Conservation (phyloP, 495 filamentous ascomycete species). For the Daldinia decipiens region DNA sequence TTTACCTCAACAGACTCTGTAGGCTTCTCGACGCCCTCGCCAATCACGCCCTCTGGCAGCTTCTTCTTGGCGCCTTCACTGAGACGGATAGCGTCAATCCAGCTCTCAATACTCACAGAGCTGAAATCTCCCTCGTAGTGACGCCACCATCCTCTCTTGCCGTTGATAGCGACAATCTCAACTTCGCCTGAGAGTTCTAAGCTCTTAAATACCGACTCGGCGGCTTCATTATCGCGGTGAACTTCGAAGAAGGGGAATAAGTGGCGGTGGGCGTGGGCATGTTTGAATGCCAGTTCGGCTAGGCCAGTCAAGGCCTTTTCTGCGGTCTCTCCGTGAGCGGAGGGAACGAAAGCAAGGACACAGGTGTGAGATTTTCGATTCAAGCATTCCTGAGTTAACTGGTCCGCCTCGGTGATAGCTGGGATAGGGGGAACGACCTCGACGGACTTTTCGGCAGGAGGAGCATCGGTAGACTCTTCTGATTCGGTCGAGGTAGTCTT, state of each 20-base stretch:
- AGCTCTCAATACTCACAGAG: constrained; percentile 73
- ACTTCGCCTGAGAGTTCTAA: constrained; percentile 68
- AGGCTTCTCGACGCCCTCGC: constrained; percentile 61
- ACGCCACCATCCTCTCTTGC: constrained; percentile 85
- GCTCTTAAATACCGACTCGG: constrained; percentile 63
- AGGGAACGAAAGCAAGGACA: constrained; percentile 80
- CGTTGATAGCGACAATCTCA: constrained; percentile 85
- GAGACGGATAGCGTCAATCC: constrained; percentile 88
- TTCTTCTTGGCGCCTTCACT: constrained; percentile 85
- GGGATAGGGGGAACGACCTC: constrained; percentile 66
- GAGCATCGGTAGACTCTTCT: constrained; percentile 55
- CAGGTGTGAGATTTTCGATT: constrained; percentile 82
- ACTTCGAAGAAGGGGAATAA: constrained; percentile 87
- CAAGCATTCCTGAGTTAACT: constrained; percentile 77
- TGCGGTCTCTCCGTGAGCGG: constrained; percentile 61
- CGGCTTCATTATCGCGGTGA: constrained; percentile 68
- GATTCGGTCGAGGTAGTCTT: constrained; percentile 53
- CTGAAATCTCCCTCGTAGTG: constrained; percentile 71
- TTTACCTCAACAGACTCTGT: constrained; percentile 51
- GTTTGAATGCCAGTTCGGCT: constrained; percentile 78
- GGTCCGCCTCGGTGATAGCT: constrained; percentile 61
- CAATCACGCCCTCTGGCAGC: constrained; percentile 78
- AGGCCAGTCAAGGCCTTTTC: constrained; percentile 71
- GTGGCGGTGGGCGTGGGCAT: constrained; percentile 68
- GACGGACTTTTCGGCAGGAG: constrained; percentile 54